These are phyloP conservation scores for Monosporascus sp. DNA, from an alignment of 2,329 filamentous ascomycete genomes.

Conservation along the genomic window DNA sequence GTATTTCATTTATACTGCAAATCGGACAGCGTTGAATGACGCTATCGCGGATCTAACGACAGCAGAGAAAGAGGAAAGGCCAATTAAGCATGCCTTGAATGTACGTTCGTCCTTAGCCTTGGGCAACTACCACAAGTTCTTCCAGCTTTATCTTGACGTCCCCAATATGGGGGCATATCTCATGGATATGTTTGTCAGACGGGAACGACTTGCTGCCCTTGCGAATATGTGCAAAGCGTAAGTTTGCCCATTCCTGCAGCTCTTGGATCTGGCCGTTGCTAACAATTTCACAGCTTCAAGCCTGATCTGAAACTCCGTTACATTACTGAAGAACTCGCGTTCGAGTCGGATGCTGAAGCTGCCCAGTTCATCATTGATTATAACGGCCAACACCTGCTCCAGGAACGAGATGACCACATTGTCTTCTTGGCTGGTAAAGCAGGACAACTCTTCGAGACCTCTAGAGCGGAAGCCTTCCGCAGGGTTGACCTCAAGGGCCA, in stretches of 20 bases:
- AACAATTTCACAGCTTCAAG: conserved; percentile 69
- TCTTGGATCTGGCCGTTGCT: conserved; percentile 29
- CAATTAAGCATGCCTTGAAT: conserved; percentile 85
- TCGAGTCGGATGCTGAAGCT: conserved; percentile 86
- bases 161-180: conserved; percentile 97
- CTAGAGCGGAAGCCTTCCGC: conserved; percentile 69
- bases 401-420: conserved; percentile 70
- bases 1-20: conserved; percentile 98
- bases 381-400: conserved; percentile 67
- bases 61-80: conserved; percentile 82
- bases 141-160: conserved; percentile 89
- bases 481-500: conserved; percentile 97
- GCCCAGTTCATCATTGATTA: conserved; percentile 85
- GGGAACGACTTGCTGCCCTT: conserved; percentile 86
- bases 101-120: conserved; percentile 88
- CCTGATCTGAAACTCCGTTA: conserved; percentile 83
- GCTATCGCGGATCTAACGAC: conserved; percentile 96
- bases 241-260: conserved; percentile 35
- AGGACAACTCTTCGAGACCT: conserved; percentile 64
- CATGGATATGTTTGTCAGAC: conserved; percentile 97
- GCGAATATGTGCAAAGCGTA: conserved; percentile 93
- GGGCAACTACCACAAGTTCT: conserved; percentile 97
- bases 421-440: conserved; percentile 71
- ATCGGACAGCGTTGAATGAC: conserved; percentile 96
- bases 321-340: conserved; percentile 91